Evolutionary conservation across 805 yeast genomes (phyloP).

Genomic region (Kodamaea hsintzibuensis): DNA sequence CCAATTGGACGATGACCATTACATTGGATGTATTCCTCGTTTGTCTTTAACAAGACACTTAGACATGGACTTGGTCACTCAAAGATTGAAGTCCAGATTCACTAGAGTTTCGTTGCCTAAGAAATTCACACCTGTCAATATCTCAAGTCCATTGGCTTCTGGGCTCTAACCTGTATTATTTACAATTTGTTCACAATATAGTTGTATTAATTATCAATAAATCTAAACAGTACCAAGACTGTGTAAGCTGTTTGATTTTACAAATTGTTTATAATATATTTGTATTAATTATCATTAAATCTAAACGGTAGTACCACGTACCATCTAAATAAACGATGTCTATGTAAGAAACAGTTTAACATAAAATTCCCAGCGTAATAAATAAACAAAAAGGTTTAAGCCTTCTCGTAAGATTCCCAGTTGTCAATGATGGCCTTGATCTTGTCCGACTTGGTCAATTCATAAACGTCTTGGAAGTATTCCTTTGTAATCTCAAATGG

Average conservation of each 20-base stretch:
- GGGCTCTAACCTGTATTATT: constrained; percentile 8
- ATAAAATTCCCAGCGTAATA: constrained; percentile 7
- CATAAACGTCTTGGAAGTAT: constrained; percentile 94
- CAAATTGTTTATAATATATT: not conserved
- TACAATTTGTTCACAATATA: too few species aligned
- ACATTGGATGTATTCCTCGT: constrained; percentile 93
- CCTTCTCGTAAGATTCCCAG: constrained; percentile 83
- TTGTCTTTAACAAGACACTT: constrained; percentile 87
- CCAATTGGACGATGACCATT: constrained; percentile 92
- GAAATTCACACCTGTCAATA: constrained; percentile 85
- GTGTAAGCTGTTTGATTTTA: too few species aligned
- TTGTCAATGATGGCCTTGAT: constrained; percentile 87
- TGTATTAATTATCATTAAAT: not conserved
- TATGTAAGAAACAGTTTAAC: constrained; percentile 4
- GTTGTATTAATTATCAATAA: too few species aligned
- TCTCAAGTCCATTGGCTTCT: constrained; percentile 61
- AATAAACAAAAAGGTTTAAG: constrained; percentile 25
- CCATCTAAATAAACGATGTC: not conserved
- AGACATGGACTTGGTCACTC: constrained; percentile 86
- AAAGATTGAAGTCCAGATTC: constrained; percentile 77
- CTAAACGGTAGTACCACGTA: constrained; percentile 18
- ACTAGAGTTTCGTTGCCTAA: constrained; percentile 87
- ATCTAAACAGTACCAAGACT: not conserved
- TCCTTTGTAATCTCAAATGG: constrained; percentile 96
- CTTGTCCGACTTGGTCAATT: constrained; percentile 87